These are phyloP conservation scores for Aspergillus sp. DNA, from an alignment of 2,329 filamentous ascomycete genomes.

Conservation along the genomic window DNA sequence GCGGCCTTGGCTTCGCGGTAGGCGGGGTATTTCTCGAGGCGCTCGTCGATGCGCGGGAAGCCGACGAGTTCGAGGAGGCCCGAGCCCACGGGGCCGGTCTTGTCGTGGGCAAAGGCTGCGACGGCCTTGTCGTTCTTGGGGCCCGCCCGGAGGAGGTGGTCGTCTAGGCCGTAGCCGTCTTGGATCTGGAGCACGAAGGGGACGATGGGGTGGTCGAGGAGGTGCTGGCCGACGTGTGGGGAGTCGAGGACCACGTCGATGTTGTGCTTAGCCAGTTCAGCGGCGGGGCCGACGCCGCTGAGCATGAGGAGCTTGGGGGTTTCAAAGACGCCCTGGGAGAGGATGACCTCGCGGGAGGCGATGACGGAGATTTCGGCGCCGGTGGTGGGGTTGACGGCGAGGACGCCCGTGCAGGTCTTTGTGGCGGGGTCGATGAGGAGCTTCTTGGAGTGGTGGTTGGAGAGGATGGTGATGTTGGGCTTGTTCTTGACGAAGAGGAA, in stretches of 20 bases:
- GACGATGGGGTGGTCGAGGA: constrained; percentile 47
- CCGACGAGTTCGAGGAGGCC: constrained; percentile 58
- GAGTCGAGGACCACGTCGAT: constrained; percentile 39
- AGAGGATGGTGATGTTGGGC: constrained; percentile 60
- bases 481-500: constrained; percentile 58
- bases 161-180: constrained; percentile 48
- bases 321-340: constrained; percentile 58
- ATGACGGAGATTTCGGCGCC: constrained; percentile 52
- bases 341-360: constrained; percentile 54
- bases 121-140: constrained; percentile 38
- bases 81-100: constrained; percentile 47
- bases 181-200: constrained; percentile 49
- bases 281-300: constrained; percentile 51
- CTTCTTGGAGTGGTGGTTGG: constrained; percentile 55
- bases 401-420: constrained; percentile 52
- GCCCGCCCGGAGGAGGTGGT: constrained; percentile 45
- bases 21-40: constrained; percentile 43
- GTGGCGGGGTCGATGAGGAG: constrained; percentile 57
- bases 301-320: constrained; percentile 58
- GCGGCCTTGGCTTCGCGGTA: constrained; percentile 52
- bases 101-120: constrained; percentile 43
- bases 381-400: constrained; percentile 46
- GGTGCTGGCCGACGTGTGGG: constrained; percentile 37
- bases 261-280: constrained; percentile 42
- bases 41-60: constrained; percentile 41